Percentiles rank a stretch among this genome's conserved stretches.
Conservation (phyloP, 257 asterid species). For the Cordia subcordata region DNA sequence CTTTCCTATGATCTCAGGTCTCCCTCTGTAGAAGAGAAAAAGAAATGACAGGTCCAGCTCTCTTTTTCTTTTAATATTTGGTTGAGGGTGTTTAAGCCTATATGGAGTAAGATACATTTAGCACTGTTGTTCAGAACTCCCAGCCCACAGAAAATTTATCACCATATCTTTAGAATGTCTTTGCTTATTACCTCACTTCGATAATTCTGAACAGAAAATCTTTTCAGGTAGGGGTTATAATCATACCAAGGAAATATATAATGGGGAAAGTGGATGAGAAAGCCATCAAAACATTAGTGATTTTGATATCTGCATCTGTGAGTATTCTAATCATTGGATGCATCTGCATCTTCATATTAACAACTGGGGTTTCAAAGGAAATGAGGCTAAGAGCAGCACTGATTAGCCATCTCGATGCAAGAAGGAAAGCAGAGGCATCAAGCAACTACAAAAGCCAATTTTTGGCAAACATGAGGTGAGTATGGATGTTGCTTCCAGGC, state of each 20-base stretch:
- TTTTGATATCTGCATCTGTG: constrained; percentile 75
- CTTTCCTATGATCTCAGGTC: background rate
- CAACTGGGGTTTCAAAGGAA: constrained; percentile 91
- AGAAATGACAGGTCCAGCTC: no score
- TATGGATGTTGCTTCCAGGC: background rate
- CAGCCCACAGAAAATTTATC: no score
- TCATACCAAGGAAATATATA: constrained; percentile 80
- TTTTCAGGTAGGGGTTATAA: constrained; percentile 81
- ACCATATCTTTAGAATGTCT: no score
- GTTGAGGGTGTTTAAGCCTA: no score
- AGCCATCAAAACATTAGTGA: constrained; percentile 62
- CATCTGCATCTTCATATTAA: constrained; percentile 70
- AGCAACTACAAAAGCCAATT: constrained; percentile 92
- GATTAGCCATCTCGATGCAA: constrained; percentile 78
- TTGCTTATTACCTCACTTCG: background rate
- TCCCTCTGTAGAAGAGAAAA: no score
- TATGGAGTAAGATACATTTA: no score
- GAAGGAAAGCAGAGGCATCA: constrained; percentile 93
- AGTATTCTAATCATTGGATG: constrained; percentile 82
- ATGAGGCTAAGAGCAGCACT: constrained; percentile 84
- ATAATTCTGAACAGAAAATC: background rate
- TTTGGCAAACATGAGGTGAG: constrained; percentile 91
- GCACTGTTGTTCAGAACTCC: no score
- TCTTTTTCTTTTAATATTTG: no score
- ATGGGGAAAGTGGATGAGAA: constrained; percentile 91